Evolutionary conservation across 192 early-diverging fungal genomes (phyloP).

Genomic region (Chytriomyces sp.): DNA sequence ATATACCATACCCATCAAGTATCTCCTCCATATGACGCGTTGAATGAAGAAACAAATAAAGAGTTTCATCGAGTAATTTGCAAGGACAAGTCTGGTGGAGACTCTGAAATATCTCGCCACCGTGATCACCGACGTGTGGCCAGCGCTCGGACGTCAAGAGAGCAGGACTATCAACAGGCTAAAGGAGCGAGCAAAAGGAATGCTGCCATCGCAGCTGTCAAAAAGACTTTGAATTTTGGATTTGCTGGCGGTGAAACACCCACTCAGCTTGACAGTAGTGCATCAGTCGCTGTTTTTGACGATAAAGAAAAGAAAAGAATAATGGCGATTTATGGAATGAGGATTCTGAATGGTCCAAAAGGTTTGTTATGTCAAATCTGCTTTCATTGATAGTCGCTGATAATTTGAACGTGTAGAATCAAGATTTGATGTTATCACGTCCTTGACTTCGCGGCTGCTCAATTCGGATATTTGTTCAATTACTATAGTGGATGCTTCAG

Average conservation of each 20-base stretch:
- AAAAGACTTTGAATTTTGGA: slow-evolving; percentile 3
- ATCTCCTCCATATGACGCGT: background rate
- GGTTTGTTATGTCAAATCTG: background rate
- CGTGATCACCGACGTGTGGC: slow-evolving; percentile 26
- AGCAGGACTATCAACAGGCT: slow-evolving; percentile 16
- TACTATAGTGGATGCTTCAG: slow-evolving; percentile 11
- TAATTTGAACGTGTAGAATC: slow-evolving; percentile 1
- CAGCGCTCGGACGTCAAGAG: slow-evolving; percentile 15
- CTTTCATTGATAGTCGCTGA: background rate
- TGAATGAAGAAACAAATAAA: background rate
- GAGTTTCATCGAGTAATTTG: background rate
- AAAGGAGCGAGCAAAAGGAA: background rate
- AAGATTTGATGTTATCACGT: slow-evolving; percentile 22
- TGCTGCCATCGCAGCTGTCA: background rate
- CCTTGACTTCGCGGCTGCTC: slow-evolving; percentile 20
- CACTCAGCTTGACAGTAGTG: background rate
- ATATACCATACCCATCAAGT: background rate
- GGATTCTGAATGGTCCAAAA: slow-evolving; percentile 12
- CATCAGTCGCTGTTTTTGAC: background rate
- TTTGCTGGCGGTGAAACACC: background rate
- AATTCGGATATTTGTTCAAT: slow-evolving; percentile 20
- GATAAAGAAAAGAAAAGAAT: slow-evolving; percentile 17
- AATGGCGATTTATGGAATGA: slow-evolving; percentile 17
- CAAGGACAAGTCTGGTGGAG: background rate
- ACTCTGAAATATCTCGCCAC: background rate